Base-by-base conservation (phyloP, 306 rosid genomes). In the Pterocarpus santalinus region DNA sequence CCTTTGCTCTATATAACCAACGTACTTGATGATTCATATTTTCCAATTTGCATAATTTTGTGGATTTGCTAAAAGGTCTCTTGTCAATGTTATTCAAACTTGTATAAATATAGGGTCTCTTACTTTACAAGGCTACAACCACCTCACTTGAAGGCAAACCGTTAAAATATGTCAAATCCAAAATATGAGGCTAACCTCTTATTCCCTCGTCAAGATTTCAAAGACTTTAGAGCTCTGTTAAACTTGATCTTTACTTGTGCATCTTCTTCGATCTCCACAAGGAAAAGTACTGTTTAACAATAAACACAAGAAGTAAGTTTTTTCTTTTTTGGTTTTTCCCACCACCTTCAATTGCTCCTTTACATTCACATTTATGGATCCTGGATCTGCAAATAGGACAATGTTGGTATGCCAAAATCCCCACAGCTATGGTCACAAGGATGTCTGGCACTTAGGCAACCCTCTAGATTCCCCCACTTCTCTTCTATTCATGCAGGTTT, bases 401-500 rank as follows among this genome's bases (percentile, higher is more conserved):
- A 2, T 73, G 35, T 30, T 78, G 75, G 11, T 93, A 15, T 93
- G 97, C 75, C 89, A 88, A 47, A 4, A 65, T 81, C 76, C 83
- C 8, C 82, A 61, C 30, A 2, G 15, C 65, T 11, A 5, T 46
- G 7, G 8, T 16, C 30, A 22, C 33, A 13, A 30, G 76, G 64
- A 16, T 62, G 0, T 87, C 0, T 85, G 87, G 90, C 6, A 28
- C n/a, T 15, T 38, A 15, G 76, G 86, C 11, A 62, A 73, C 79
- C 88, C 91, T n/a, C 38, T 88, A 0, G 4, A 32, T 3, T 83
- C 94, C 70, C 65, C 89, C 4, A 58, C 94, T 8, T 22, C 84
- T 58, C 92, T 93, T 72, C 69, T 93, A 49, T 70, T 92, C 51
- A 0, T 89, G 81, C 97, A 93, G 72, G 60, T 86, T 12, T 86